Percentiles rank a stretch among this genome's conserved stretches.
Evolutionary conservation across 495 filamentous ascomycete genomes (phyloP).

Genomic region (Neurospora terricola): DNA sequence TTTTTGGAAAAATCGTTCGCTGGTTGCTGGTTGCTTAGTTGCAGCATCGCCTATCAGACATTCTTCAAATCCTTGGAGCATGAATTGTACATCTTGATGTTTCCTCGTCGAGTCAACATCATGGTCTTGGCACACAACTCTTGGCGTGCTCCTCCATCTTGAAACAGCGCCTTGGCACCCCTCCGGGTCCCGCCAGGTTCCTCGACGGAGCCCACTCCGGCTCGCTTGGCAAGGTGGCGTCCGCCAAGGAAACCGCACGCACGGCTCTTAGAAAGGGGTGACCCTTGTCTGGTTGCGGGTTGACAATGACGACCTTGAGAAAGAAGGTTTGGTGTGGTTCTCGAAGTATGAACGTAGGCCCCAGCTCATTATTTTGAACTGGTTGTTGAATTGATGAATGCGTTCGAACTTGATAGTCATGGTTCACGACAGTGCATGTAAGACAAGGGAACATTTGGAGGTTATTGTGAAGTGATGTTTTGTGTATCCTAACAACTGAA

Average conservation of each 20-base stretch:
- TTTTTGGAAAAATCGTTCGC: background rate
- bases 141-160: background rate
- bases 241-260: background rate
- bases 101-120: no score
- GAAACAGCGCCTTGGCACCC: background rate
- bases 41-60: no score
- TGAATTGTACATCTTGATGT: no score
- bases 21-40: no score
- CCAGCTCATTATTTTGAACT: background rate
- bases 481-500: background rate
- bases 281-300: background rate
- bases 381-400: no score
- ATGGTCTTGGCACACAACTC: background rate
- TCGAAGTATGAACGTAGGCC: background rate
- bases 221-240: background rate
- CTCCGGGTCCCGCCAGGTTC: no score
- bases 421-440: no score
- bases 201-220: background rate
- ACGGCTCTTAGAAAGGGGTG: background rate
- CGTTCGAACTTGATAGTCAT: no score
- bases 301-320: background rate
- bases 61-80: no score
- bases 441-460: no score
- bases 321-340: background rate
- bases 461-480: background rate